Conservation (phyloP, 257 asterid genomes). For the Fraxinus pennsylvanica region DNA sequence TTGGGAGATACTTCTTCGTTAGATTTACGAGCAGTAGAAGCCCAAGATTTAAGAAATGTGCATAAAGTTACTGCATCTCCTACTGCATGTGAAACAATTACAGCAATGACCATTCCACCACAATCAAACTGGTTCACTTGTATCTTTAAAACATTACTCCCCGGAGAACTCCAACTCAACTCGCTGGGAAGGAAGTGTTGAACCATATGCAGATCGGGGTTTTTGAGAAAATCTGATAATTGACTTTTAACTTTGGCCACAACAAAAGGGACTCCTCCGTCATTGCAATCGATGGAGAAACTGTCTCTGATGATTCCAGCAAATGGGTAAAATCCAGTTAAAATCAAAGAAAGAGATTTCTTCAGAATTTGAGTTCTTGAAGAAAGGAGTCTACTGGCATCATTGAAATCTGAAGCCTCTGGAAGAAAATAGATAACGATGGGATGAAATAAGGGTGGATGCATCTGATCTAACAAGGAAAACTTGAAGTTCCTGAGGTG, state of each 20-base stretch:
- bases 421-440: neutral
- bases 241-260: slow-evolving; percentile 18
- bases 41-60: slow-evolving; percentile 38
- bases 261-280: slow-evolving; percentile 26
- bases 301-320: slow-evolving; percentile 24
- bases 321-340: slow-evolving; percentile 28
- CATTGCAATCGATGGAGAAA: slow-evolving; percentile 23
- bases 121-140: slow-evolving; percentile 29
- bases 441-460: neutral
- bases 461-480: neutral
- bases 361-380: neutral
- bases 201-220: neutral
- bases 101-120: slow-evolving; percentile 37
- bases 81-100: slow-evolving; percentile 31
- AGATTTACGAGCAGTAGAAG: slow-evolving; percentile 1
- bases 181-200: slow-evolving; percentile 21
- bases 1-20: neutral
- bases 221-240: slow-evolving; percentile 7
- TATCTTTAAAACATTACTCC: slow-evolving; percentile 8
- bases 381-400: neutral
- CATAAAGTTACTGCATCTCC: slow-evolving; percentile 17
- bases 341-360: neutral
- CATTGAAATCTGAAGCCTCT: too few species aligned
- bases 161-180: neutral
- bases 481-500: neutral